Evolutionary conservation across 306 rosid genomes (phyloP), one percentile per base, ranked within the genome.

Genomic region (Castanea mollissima): DNA sequence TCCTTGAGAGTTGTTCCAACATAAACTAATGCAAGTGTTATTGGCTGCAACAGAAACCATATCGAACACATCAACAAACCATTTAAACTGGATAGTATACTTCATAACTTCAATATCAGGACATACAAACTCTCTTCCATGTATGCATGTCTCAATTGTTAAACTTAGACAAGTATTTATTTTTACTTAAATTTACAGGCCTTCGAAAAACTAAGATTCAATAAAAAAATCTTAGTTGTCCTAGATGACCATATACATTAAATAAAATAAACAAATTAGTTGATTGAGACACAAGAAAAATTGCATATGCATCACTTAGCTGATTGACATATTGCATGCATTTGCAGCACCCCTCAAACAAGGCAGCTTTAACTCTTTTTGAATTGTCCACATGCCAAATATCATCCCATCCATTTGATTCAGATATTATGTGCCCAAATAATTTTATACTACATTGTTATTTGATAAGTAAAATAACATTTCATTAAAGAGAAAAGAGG

Each of bases 1-100:
- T 95, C 98, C 83, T 95, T 95, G 65, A 95, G 93, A 77, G 97
- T 95, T 76, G 99, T 95, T 88, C 98, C 99, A 65, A 89, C 83
- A 68, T 95, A 95, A 62, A 95, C 98, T 31, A 95, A 87, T 55
- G 91, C 96, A 52, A 95, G 75, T 34, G 98, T 95, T 81, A 90
- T 93, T 83, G 99, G 99, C 98, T 95, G 98, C 77, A 83, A 78
- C 18, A 80, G 29, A 80, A 79, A 78, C 71, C 74, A 64, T 27
- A 73, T 74, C 9, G 27, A 18, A 83, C 56, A 55, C 56, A 73
- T 79, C 51, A 82, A 75, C 74, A 80, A 52, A 73, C 32, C 4
- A 46, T 60, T 12, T 75, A 64, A 63, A 71, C 65, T 56, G 70
- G 58, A 79, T 59, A 15, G 20, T 35, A 19, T 4, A 8, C 52